A percentile compares a stretch with the other conserved stretches of the same genome.
These are phyloP conservation scores for Leishmania guyanensis DNA, from an alignment of 208 protist genomes.

Conservation along the genomic window DNA sequence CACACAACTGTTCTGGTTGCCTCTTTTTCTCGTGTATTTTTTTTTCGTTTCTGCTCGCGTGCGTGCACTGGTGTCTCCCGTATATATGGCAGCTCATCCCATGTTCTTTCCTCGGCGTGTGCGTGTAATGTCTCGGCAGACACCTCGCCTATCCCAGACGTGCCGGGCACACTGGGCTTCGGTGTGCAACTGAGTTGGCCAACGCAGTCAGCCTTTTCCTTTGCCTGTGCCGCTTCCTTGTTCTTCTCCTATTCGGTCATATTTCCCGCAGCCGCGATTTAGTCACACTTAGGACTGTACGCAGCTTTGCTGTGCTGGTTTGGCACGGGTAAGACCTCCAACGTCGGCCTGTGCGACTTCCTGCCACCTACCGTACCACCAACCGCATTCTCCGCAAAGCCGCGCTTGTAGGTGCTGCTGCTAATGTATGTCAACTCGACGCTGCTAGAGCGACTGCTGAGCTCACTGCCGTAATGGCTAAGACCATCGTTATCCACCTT, in stretches of 20 bases:
- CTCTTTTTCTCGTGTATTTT: not conserved
- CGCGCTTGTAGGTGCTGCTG: not conserved
- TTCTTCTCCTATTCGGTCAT: not conserved
- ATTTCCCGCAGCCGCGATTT: not conserved
- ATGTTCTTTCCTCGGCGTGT: not conserved
- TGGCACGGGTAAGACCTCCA: not conserved
- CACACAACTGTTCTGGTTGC: too few species aligned
- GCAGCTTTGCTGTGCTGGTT: too few species aligned
- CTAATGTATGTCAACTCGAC: not conserved
- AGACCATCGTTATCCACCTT: constrained; percentile 23
- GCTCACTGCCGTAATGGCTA: constrained; percentile 14
- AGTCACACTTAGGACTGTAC: not conserved
- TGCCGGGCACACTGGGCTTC: not conserved
- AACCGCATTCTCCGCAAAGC: not conserved
- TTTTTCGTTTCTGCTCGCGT: not conserved
- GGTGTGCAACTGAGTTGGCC: not conserved
- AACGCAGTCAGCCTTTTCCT: not conserved
- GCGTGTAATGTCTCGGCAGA: not conserved
- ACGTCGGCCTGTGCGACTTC: not conserved
- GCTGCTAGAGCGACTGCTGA: not conserved
- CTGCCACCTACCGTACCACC: not conserved
- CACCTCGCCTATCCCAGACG: not conserved
- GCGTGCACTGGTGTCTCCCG: not conserved
- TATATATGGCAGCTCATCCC: too few species aligned
- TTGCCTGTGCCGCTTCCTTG: not conserved